Evolutionary conservation across 331 rosid genomes (phyloP).

Genomic region (Pyrus hybrid): DNA sequence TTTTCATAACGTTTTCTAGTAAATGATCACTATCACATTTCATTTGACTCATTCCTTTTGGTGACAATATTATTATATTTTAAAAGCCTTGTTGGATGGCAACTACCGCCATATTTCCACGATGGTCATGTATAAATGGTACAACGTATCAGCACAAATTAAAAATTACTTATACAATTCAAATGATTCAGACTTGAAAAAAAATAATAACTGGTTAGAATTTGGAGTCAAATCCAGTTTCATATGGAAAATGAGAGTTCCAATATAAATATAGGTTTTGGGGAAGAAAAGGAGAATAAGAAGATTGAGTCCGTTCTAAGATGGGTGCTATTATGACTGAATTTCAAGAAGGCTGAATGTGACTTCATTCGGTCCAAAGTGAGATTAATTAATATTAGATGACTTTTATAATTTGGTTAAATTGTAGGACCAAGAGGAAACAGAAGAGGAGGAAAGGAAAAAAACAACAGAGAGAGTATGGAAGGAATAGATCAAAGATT

Average conservation of each 20-base stretch:
- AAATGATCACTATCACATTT: too few species aligned
- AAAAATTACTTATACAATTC: not conserved
- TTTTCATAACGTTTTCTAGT: too few species aligned
- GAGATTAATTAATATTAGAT: not conserved
- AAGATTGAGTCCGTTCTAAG: not conserved
- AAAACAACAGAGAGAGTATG: not conserved
- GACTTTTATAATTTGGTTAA: not conserved
- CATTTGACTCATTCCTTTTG: not conserved
- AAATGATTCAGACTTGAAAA: too few species aligned
- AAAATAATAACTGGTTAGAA: not conserved
- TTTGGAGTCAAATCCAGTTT: not conserved
- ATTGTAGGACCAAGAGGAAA: not conserved
- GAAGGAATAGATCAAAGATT: not conserved
- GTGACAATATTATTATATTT: not conserved
- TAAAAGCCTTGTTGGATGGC: not conserved
- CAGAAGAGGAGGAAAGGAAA: not conserved
- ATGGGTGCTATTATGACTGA: not conserved
- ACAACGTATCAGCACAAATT: not conserved
- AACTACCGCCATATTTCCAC: not conserved
- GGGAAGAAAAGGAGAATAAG: not conserved
- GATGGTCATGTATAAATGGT: not conserved
- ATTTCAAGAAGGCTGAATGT: not conserved
- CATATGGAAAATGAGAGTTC: not conserved
- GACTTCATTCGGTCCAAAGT: not conserved
- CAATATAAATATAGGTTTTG: not conserved